Conservation (phyloP, 2,329 filamentous ascomycete species). For the Clonostachys byssicola region DNA sequence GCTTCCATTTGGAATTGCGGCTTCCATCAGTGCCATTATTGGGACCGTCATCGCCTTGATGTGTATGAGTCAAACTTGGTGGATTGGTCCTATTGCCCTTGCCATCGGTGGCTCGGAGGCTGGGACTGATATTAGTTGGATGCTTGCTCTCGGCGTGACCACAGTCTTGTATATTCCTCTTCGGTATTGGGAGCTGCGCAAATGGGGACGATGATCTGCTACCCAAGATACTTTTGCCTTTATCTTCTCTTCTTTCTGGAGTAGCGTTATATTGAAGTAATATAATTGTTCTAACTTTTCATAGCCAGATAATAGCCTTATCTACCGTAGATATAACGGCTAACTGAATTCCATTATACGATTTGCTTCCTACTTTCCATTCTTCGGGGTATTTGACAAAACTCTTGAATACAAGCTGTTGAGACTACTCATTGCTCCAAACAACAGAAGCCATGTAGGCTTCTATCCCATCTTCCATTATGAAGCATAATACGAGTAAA, state of each 20-base stretch:
- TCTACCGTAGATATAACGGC: no score
- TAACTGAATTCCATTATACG: no score
- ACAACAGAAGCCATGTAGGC: no score
- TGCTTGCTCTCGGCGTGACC: constrained; percentile 1
- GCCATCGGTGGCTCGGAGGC: neutral
- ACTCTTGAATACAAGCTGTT: no score
- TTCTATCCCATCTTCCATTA: no score
- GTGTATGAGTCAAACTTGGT: constrained; percentile 2
- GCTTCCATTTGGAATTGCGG: constrained; percentile 62
- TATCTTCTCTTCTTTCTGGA: no score
- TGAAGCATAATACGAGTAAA: no score
- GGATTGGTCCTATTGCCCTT: constrained; percentile 1
- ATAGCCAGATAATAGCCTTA: no score
- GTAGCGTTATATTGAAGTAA: neutral
- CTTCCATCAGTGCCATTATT: constrained; percentile 52
- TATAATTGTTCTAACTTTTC: no score
- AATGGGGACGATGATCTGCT: neutral
- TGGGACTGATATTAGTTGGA: constrained; percentile 1
- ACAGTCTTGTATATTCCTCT: neutral
- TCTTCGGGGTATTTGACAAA: no score
- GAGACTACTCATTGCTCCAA: no score
- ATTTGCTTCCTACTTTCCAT: no score
- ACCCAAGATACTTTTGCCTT: neutral
- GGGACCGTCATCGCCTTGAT: neutral
- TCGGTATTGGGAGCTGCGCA: neutral